Conservation (phyloP, 2,329 filamentous ascomycete species). For the Periconia sp. region DNA sequence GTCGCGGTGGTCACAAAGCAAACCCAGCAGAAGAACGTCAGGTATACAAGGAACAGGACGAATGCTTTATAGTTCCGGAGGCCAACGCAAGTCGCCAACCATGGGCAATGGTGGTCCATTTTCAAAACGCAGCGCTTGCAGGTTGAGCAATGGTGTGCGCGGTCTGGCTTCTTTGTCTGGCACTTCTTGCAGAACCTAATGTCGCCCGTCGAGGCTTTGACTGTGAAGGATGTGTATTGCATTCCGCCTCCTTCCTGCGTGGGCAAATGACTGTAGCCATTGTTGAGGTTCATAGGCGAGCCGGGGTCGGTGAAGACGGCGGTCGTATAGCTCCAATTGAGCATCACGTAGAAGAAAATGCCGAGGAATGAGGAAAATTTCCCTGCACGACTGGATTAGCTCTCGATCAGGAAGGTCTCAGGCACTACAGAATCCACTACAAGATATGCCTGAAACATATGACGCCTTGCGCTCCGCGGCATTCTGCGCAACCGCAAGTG, state of each 20-base stretch:
- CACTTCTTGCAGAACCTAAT: constrained; percentile 97
- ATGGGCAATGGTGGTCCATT: constrained; percentile 99
- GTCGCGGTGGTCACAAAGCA: constrained; percentile 76
- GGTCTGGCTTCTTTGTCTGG: constrained; percentile 90
- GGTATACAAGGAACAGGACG: constrained; percentile 88
- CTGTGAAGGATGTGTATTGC: constrained; percentile 79
- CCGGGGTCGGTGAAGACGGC: constrained; percentile 94
- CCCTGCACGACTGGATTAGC: constrained; percentile 42
- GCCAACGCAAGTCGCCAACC: constrained; percentile 95
- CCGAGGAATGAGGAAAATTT: constrained; percentile 65
- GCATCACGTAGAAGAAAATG: constrained; percentile 74
- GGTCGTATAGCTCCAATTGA: constrained; percentile 88
- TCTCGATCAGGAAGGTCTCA: neutral
- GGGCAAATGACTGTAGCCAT: constrained; percentile 80
- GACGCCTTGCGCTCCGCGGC: neutral
- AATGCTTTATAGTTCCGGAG: constrained; percentile 96
- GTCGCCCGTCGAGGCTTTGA: constrained; percentile 83
- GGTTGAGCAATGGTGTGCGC: constrained; percentile 94
- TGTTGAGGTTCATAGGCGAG: constrained; percentile 57
- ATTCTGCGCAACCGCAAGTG: neutral
- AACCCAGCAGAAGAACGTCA: constrained; percentile 82
- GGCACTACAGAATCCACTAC: neutral
- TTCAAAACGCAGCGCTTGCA: constrained; percentile 95
- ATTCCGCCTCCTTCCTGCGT: constrained; percentile 63
- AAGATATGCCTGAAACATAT: neutral